Percentiles rank a stretch among this genome's conserved stretches.
These are phyloP conservation scores for Dothideomycetes sp. DNA, from an alignment of 2,329 filamentous ascomycete genomes.

Conservation along the genomic window DNA sequence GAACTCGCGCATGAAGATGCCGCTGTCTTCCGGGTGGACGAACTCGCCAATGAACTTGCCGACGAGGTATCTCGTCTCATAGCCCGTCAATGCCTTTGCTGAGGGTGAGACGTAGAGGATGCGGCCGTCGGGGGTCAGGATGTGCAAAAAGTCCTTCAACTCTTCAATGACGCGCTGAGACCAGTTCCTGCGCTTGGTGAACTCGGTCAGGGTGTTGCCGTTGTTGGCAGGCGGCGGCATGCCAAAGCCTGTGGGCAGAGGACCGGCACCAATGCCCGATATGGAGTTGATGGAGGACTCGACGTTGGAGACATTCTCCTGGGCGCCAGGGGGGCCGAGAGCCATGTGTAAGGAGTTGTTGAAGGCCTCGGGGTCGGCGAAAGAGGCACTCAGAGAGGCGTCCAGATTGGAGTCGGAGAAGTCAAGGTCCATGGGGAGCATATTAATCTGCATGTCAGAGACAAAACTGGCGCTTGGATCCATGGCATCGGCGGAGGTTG, in stretches of 20 bases:
- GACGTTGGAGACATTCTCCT: slow-evolving; percentile 15
- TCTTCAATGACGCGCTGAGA: slow-evolving; percentile 82
- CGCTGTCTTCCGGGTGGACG: slow-evolving; percentile 77
- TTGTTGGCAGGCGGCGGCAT: slow-evolving; percentile 33
- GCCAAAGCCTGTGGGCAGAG: slow-evolving; percentile 47
- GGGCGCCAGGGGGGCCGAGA: slow-evolving; percentile 14
- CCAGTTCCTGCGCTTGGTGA: slow-evolving; percentile 66
- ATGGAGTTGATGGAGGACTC: slow-evolving; percentile 26
- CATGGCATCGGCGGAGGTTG: slow-evolving; percentile 19
- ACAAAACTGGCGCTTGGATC: slow-evolving; percentile 29
- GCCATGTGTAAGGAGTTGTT: slow-evolving; percentile 18
- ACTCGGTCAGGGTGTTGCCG: slow-evolving; percentile 53
- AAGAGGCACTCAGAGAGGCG: slow-evolving; percentile 19
- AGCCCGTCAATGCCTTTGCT: slow-evolving; percentile 65
- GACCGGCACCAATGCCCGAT: slow-evolving; percentile 44
- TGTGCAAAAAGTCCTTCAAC: slow-evolving; percentile 78
- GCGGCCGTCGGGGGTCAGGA: slow-evolving; percentile 74
- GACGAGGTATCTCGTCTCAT: slow-evolving; percentile 58
- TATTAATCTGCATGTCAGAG: slow-evolving; percentile 36
- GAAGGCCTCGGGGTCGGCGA: slow-evolving; percentile 22
- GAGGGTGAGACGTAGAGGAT: slow-evolving; percentile 83
- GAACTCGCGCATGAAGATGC: slow-evolving; percentile 76
- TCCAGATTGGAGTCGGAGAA: slow-evolving; percentile 25
- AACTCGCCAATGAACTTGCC: slow-evolving; percentile 71
- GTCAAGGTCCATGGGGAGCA: slow-evolving; percentile 39